phyloP scores from a whole-genome alignment of 495 filamentous ascomycete species.

The Lentithecium fluviatile region DNA sequence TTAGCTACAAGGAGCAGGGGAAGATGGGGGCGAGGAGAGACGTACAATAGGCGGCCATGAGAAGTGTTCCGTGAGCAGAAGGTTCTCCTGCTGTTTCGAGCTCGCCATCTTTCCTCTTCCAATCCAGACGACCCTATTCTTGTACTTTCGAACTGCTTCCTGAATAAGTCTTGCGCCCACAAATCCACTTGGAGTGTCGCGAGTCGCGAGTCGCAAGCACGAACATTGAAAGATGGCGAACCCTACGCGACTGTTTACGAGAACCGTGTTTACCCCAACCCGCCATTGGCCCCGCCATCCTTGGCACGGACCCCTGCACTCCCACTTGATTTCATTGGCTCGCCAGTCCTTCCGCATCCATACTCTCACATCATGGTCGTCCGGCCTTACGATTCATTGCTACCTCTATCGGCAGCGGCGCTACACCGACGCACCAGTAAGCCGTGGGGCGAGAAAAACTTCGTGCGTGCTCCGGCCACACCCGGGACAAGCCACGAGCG shows the following conservation, averaged over 20 bases:
- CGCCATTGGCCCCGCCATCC: background rate
- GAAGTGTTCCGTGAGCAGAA: constrained; percentile 92
- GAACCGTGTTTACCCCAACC: background rate
- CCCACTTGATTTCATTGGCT: background rate
- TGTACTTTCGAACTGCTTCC: too few species aligned
- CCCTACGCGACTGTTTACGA: constrained; percentile 16
- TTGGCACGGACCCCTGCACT: background rate
- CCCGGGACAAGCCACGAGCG: too few species aligned
- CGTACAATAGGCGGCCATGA: constrained; percentile 88
- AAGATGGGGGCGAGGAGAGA: constrained; percentile 33
- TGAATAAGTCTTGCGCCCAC: too few species aligned
- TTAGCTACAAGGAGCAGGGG: constrained; percentile 28
- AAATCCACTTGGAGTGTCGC: background rate
- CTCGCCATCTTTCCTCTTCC: constrained; percentile 42
- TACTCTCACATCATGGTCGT: too few species aligned
- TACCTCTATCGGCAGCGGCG: too few species aligned
- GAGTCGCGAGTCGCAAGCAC: background rate
- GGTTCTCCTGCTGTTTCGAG: constrained; percentile 54
- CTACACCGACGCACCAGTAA: too few species aligned
- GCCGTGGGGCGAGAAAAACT: too few species aligned
- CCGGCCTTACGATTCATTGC: too few species aligned
- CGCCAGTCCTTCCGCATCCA: too few species aligned
- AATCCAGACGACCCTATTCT: too few species aligned
- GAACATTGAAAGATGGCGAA: constrained; percentile 1
- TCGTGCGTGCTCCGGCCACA: too few species aligned